Conservation (phyloP, 352 stramenopile species). For the Pythium phragmitis region DNA sequence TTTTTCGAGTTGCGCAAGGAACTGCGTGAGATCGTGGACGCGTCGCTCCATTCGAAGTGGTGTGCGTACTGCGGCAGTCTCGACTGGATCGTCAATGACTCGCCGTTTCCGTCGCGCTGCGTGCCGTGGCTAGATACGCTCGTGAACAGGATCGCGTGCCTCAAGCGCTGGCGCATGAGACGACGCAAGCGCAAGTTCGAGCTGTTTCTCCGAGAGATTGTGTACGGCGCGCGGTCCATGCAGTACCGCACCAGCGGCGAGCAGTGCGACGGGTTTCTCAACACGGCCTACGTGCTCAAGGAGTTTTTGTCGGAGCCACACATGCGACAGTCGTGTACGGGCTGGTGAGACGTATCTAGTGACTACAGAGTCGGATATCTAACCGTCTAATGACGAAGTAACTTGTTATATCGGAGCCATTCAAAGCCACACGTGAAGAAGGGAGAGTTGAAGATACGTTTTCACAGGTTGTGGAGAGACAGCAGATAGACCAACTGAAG, state of each 20-base stretch:
- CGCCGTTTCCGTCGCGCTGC: conserved; percentile 47
- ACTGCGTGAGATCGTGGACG: conserved; percentile 32
- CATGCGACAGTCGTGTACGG: conserved; percentile 10
- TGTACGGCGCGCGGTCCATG: conserved; percentile 44
- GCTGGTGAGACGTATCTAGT: conserved; percentile 14
- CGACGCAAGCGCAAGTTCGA: conserved; percentile 37
- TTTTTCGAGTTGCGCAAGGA: conserved; percentile 46
- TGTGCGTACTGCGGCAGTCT: conserved; percentile 56
- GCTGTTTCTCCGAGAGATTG: conserved; percentile 45
- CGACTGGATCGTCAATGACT: conserved; percentile 36
- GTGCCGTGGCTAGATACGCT: conserved; percentile 9
- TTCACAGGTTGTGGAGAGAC: conserved; percentile 1
- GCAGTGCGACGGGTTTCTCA: conserved; percentile 48
- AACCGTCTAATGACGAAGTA: no score
- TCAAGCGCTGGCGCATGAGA: conserved; percentile 20
- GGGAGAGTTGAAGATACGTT: background rate
- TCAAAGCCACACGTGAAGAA: no score
- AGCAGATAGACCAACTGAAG: background rate
- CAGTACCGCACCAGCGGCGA: conserved; percentile 46
- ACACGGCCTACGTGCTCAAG: conserved; percentile 46
- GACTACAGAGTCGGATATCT: no score
- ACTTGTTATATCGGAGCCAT: no score
- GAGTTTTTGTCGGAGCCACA: conserved; percentile 52
- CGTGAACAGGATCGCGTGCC: conserved; percentile 1
- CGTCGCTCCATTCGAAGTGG: conserved; percentile 49